Base-by-base conservation (phyloP, 805 yeast genomes). In the Komagataella ulmi region DNA sequence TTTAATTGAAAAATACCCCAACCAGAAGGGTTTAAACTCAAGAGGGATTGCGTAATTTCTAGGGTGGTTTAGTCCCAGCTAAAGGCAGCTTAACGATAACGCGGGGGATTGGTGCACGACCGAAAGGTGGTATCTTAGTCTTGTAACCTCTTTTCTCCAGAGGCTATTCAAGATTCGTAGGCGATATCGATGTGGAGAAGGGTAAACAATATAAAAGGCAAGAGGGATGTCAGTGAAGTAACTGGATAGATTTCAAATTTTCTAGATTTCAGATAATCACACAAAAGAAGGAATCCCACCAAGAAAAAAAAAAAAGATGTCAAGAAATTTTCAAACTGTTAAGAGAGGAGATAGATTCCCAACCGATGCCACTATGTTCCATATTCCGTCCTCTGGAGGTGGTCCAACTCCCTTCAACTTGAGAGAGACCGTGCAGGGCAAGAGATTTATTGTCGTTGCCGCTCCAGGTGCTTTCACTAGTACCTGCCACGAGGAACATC, bases 401-500 rank as follows among this genome's bases (percentile, higher is more conserved):
- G 65, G 61, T n/a, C 75, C 75, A 47, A 55, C 57, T 21, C 55
- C 57, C 7, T 65, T 66, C 47, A 68, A 72, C 52, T 62, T 71
- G 50, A 61, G 44, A 6, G 36, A 46, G 44, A 23, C 24, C 30
- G 36, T 43, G 40, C 14, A 63, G 54, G 64, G 65, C 50, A 79
- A 80, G 71, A 80, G 74, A 59, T 78, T 83, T 36, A 79, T 85
- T 46, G 70, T 86, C 58, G 87, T 88, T 36, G 75, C 85, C 54
- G 89, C 86, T 40, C 93, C 95, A 55, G 95, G 90, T 55, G 93
- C 95, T 8, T 87, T 85, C 74, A 85, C 95, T 24, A 95, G 91
- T 52, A 80, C 91, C 6, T 85, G 93, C 67, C 74, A 85, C 49
- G 78, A 75, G 50, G 72, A 77, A 59, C 93, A 85, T 66, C 75